These are phyloP conservation scores for Peziza echinospora DNA, from an alignment of 495 filamentous ascomycete genomes.

Conservation along the genomic window DNA sequence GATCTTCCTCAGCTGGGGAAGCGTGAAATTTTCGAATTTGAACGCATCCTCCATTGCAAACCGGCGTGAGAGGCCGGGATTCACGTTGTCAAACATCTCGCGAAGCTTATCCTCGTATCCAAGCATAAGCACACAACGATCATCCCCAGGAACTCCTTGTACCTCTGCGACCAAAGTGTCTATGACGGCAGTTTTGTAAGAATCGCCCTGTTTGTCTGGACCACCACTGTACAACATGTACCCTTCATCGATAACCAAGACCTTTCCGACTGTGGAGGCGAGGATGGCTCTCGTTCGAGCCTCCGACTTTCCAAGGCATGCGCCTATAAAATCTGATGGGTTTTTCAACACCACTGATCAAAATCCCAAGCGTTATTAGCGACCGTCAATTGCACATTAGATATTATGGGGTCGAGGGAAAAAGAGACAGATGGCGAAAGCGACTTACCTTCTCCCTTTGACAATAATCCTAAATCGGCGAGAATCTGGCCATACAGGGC, in stretches of 20 bases:
- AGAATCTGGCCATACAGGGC: slow-evolving; percentile 46
- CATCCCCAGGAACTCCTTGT: slow-evolving; percentile 49
- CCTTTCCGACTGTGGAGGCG: slow-evolving; percentile 39
- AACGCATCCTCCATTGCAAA: slow-evolving; percentile 45
- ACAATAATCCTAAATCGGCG: slow-evolving; percentile 33
- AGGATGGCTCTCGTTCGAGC: slow-evolving; percentile 48
- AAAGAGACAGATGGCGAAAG: no score
- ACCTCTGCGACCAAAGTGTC: slow-evolving; percentile 65
- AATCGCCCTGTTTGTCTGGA: slow-evolving; percentile 23
- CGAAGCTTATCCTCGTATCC: slow-evolving; percentile 56
- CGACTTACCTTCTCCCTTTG: slow-evolving; percentile 38
- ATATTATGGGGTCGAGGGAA: neutral
- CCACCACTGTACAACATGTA: slow-evolving; percentile 31
- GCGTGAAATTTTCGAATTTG: slow-evolving; percentile 45
- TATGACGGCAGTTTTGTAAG: slow-evolving; percentile 40
- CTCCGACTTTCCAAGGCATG: slow-evolving; percentile 39
- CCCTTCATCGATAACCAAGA: slow-evolving; percentile 53
- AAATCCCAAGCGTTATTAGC: no score
- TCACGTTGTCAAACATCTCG: slow-evolving; percentile 57
- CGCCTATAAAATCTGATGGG: slow-evolving; percentile 48
- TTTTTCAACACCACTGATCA: slow-evolving; percentile 43
- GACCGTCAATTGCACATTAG: no score
- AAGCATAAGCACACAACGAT: slow-evolving; percentile 52
- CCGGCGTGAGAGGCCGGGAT: slow-evolving; percentile 46
- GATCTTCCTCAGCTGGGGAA: slow-evolving; percentile 35